phyloP scores from a whole-genome alignment of 179 eudicot species.

The Corrigiola litoralis region DNA sequence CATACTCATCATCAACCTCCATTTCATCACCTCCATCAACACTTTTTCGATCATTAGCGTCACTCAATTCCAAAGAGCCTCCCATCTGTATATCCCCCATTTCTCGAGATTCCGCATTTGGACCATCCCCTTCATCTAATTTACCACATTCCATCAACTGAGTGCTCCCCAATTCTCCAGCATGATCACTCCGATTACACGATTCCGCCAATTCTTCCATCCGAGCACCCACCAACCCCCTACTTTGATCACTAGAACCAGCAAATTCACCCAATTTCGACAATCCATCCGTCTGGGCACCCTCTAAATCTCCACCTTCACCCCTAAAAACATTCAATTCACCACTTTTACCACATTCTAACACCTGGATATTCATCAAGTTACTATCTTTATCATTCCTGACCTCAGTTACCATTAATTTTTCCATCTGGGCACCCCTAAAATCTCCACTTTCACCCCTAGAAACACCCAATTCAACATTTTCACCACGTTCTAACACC shows the following conservation, averaged over 20 bases:
- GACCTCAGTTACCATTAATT: conserved; percentile 3
- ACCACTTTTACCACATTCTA: background rate
- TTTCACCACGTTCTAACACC: conserved; percentile 5
- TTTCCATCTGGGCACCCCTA: conserved; percentile 14
- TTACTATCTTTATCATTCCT: background rate
- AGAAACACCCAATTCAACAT: background rate
- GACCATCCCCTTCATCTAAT: background rate
- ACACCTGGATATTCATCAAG: conserved; percentile 4
- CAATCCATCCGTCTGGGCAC: conserved; percentile 26
- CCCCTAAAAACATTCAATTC: background rate
- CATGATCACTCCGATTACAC: conserved; percentile 4
- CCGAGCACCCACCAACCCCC: conserved; percentile 14
- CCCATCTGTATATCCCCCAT: background rate
- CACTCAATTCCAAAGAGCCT: background rate
- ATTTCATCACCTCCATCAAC: conserved; percentile 28
- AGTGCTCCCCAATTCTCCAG: background rate
- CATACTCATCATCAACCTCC: conserved; percentile 51
- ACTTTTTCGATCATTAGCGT: background rate
- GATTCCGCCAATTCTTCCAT: conserved; percentile 1
- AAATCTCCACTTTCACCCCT: background rate
- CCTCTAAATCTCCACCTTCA: conserved; percentile 1
- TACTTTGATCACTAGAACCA: background rate
- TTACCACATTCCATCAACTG: background rate
- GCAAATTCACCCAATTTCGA: conserved; percentile 5
- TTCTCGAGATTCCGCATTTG: background rate